phyloP scores from a whole-genome alignment of 345 rosid species.

The Sonneratia caseolaris region DNA sequence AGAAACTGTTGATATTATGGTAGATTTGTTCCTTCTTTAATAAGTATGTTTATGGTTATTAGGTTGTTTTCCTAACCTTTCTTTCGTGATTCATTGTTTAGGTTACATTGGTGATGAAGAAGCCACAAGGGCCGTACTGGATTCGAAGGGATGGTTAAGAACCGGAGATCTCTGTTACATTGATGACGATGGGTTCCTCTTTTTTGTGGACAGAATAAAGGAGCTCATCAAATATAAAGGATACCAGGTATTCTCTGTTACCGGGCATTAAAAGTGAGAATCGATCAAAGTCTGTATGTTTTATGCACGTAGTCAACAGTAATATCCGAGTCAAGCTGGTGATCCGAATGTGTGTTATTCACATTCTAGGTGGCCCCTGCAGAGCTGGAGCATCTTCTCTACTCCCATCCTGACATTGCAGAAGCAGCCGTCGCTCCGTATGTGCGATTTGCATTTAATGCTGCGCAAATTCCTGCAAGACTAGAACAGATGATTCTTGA shows the following conservation, averaged over 20 bases:
- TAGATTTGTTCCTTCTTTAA: neutral
- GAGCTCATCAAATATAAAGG: constrained; percentile 61
- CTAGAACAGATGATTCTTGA: neutral
- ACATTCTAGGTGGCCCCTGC: constrained; percentile 44
- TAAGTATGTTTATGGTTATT: neutral
- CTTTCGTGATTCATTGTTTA: constrained; percentile 4
- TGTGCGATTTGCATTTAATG: neutral
- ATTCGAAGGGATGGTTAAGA: constrained; percentile 52
- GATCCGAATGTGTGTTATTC: neutral
- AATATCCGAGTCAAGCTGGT: neutral
- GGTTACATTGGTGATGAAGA: constrained; percentile 47
- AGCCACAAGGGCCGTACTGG: constrained; percentile 36
- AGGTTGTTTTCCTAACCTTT: neutral
- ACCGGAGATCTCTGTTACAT: constrained; percentile 62
- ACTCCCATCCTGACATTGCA: constrained; percentile 36
- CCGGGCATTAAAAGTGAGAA: neutral
- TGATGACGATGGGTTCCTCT: constrained; percentile 45
- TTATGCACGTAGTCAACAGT: neutral
- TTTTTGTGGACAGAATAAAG: constrained; percentile 46
- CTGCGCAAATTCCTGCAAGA: neutral
- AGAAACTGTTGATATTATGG: neutral
- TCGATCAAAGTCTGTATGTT: neutral
- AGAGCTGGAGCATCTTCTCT: constrained; percentile 47
- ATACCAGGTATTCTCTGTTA: constrained; percentile 36
- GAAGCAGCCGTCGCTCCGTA: constrained; percentile 59